Evolutionary conservation across 306 rosid genomes (phyloP), one percentile per base, ranked within the genome.

Genomic region (Corylus heterophylla): DNA sequence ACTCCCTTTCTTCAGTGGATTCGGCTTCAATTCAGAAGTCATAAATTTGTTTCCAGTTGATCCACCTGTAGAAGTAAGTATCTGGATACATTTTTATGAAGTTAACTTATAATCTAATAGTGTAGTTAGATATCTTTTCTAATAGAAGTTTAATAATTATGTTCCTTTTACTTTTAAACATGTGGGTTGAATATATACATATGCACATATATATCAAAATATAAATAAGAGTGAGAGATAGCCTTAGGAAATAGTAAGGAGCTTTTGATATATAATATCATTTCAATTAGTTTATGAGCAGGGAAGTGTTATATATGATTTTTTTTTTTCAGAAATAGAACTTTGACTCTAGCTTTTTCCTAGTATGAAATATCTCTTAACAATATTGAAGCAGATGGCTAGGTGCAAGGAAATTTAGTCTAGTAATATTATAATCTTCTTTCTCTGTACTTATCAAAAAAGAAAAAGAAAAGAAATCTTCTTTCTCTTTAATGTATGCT

Each of bases 11-110:
- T 84, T 42, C 94, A 96, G 99, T 71, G 94, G 92, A 84, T 83
- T 96, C 83, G 73, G 87, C 74, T 93, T 96, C 88, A 87, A 89
- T 69, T 37, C 89, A 11, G 92, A 20, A 75, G 97, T 93, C 81
- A 93, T 96, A 87, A 89, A 89, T 83, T 89, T 96, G 94, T 93
- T 91, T 83, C 89, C 93, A 14, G 85, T 84, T 73, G 91, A 90
- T 84, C 87, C 85, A 69, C 86, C 86, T 29, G 49, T 87, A 18
- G 93, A 87, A 80, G 99, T 93, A 91, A 75, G 92, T 83, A 55
- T 76, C 82, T 75, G 73, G 64, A 44, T 31, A 20, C 42, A 54
- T 71, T 66, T 78, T 31, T 42, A 22, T 22, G 22, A 22, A 22
- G 22, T 22, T 22, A 0, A 0, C 22, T 22, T 22, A 54, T 8